Evolutionary conservation across 805 yeast species (phyloP), one percentile per base, ranked within the genome.

Genomic region (Saccharomycopsis sp.): DNA sequence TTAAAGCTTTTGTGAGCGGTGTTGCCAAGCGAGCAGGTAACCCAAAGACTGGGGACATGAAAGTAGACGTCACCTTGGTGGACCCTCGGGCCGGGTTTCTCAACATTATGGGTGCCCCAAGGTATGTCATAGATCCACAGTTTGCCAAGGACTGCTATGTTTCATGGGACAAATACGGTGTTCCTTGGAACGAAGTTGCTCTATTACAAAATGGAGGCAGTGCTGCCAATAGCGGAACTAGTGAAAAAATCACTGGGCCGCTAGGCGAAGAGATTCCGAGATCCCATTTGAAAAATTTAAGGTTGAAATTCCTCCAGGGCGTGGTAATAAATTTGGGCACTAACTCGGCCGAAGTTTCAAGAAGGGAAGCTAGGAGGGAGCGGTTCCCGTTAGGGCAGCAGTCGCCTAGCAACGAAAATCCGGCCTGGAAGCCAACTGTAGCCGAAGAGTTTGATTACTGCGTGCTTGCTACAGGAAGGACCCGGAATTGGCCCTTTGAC

Each of bases 401-500:
- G 47, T 35, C 47, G 22, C 51, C 52, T 23, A 12, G 15, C 15
- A 25, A n/a, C 38, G 54, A 52, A 25, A 15, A 50, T 3, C 8
- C 15, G 17, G n/a, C 19, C 7, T 58, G 58, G 12, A 53, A 57
- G n/a, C 51, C 9, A 20, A 50, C 53, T 44, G 56, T 61, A 0
- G 34, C n/a, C n/a, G n/a, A n/a, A n/a, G 51, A 53, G 19, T 81
- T 79, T 65, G 82, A 80, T 62, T 80, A 77, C 62, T 76, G 74
- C 23, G 69, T 80, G 8, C 65, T 73, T 55, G 80, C 84, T 2
- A 67, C 78, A 1, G 85, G 85, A 1, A 69, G 84, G 64, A 70
- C 78, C 55, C 69, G 85, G 61, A 67, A 69, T 50, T 79, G 82
- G 82, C 85, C 85, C 15, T 74, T 79, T 42, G 79, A 80, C 35